Percentiles rank a stretch among this genome's conserved stretches.
Evolutionary conservation across 179 eudicot genomes (phyloP).

Genomic region (Silene noctiflora): DNA sequence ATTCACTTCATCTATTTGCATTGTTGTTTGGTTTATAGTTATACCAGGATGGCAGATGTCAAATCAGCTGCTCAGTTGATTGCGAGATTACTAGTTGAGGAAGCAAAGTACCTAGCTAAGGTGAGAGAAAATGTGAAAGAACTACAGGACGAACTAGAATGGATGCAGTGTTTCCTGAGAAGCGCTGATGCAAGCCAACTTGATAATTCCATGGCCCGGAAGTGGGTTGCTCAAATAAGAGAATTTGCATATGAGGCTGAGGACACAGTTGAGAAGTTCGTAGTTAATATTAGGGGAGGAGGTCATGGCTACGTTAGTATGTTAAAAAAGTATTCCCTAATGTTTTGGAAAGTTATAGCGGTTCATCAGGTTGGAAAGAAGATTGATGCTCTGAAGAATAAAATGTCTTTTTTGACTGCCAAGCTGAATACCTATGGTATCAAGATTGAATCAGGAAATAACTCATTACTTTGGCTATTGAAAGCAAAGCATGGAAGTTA

Average conservation of each 20-base stretch:
- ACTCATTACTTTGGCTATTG: conserved; percentile 9
- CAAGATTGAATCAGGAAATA: conserved; percentile 9
- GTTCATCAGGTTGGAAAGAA: conserved; percentile 26
- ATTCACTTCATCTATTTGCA: no score
- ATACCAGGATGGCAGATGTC: conserved; percentile 26
- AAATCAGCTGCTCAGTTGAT: conserved; percentile 30
- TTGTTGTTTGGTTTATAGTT: neutral
- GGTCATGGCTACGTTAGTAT: neutral
- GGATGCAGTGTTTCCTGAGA: conserved; percentile 38
- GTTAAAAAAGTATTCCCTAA: conserved; percentile 6
- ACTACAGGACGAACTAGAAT: conserved; percentile 34
- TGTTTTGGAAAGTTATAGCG: conserved; percentile 7
- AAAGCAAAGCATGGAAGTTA: conserved; percentile 14
- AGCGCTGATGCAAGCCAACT: conserved; percentile 39
- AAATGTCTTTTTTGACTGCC: conserved; percentile 26
- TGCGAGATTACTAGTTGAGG: conserved; percentile 22
- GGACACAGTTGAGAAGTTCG: conserved; percentile 30
- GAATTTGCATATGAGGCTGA: conserved; percentile 44
- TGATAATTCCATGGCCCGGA: conserved; percentile 27
- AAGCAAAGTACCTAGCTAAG: conserved; percentile 25
- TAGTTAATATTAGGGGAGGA: neutral
- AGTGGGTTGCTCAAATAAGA: conserved; percentile 39
- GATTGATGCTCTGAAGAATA: conserved; percentile 23
- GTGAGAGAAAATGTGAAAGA: conserved; percentile 28
- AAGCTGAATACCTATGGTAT: conserved; percentile 32